These are phyloP conservation scores for cucumber (Cucumis sativus) DNA, from an alignment of 306 rosid genomes.

Conservation along the genomic window DNA sequence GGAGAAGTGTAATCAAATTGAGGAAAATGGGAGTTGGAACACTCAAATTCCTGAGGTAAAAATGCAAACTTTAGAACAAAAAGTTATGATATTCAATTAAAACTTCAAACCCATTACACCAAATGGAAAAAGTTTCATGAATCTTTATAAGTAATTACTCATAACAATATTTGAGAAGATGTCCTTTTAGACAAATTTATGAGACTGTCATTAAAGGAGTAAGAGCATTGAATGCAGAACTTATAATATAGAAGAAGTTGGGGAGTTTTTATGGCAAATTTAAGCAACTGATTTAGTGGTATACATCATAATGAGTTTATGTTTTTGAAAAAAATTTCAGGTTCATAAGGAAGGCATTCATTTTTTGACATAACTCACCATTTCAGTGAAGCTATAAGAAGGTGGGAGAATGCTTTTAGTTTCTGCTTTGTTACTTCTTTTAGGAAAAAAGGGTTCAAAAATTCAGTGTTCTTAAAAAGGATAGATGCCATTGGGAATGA, in stretches of 20 bases:
- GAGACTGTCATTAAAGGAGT: not conserved
- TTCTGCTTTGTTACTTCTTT: not conserved
- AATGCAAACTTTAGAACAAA: not conserved
- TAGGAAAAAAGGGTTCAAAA: not conserved
- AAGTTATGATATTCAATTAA: not conserved
- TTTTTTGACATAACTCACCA: not conserved
- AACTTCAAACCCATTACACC: not conserved
- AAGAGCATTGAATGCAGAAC: not conserved
- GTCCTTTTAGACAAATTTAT: conserved; percentile 4
- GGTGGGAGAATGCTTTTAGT: not conserved
- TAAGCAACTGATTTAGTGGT: not conserved
- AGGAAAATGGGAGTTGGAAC: not conserved
- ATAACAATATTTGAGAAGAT: not conserved
- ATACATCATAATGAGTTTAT: not conserved
- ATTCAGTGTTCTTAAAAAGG: not conserved
- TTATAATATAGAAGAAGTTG: not conserved
- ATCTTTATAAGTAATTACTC: not conserved
- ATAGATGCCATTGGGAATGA: conserved; percentile 5
- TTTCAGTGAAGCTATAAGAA: not conserved
- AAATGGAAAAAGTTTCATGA: not conserved
- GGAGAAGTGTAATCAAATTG: not conserved
- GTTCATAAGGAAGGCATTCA: not conserved
- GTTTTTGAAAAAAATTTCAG: not conserved
- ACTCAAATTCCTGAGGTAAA: not conserved
- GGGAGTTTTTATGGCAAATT: not conserved